phyloP scores from a whole-genome alignment of 208 protist genomes.

The Entamoeba invadens region DNA sequence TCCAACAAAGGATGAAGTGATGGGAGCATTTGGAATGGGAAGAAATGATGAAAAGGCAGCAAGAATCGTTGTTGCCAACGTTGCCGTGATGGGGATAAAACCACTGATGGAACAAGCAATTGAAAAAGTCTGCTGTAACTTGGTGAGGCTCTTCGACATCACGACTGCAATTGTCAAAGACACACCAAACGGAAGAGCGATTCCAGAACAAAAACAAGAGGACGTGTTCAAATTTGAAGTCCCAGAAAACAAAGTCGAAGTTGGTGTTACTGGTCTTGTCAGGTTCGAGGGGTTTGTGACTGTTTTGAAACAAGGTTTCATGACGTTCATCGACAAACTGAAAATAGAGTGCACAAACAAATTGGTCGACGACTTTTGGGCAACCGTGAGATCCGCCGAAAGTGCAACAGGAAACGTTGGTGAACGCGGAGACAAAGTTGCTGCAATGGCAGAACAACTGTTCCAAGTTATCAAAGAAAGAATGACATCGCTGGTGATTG shows the following conservation, averaged over 20 bases:
- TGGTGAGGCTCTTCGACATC: background rate
- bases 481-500: background rate
- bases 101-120: background rate
- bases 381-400: background rate
- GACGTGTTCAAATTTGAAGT: background rate
- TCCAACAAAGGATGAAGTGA: background rate
- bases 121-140: background rate
- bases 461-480: background rate
- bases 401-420: background rate
- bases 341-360: too few relatives aligned
- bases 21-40: background rate
- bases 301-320: background rate
- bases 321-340: background rate
- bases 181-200: background rate
- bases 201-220: background rate
- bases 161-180: background rate
- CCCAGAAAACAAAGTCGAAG: background rate
- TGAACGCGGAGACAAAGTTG: too few relatives aligned
- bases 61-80: background rate
- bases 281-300: background rate
- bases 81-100: background rate
- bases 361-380: too few relatives aligned
- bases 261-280: background rate
- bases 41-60: background rate
- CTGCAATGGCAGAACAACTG: too few relatives aligned